Base-by-base conservation (phyloP, 345 rosid species). In the Cardamine resedifolia region DNA sequence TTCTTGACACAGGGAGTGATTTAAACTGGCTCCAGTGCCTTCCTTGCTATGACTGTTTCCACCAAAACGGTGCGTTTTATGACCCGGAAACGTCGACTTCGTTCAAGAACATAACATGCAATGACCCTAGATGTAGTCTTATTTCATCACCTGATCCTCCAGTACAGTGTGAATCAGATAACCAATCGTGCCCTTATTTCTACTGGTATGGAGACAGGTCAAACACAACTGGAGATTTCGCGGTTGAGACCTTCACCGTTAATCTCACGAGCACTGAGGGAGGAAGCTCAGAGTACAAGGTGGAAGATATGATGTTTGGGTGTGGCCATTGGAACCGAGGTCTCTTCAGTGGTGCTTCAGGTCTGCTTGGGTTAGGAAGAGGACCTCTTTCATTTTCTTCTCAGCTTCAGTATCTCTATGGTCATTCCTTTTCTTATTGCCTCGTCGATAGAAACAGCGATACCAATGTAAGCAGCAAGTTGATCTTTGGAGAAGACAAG, bases 251-350 rank as follows among this genome's bases (percentile, higher is more conserved):
- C 2, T 93, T 93, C 31, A 84, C 90, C 0, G 89, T 90, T 26
- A 93, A 90, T 44, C 87, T 88, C 66, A 85, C 84, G 0, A 50
- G 73, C 3, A 30, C 76, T 0, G 64, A 64, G 0, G 89, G 87
- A 47, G 26, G 41, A 61, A 81, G 75, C 34, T 73, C 91, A 4
- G 83, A 82, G 65, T 78, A 81, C 11, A 83, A 59, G 66, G 81
- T 86, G 26, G 91, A 87, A 74, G 78, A 90, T 38, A 79, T 88
- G 72, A 85, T 87, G 90, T 90, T 93, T 50, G 98, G 97, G 10
- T 90, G 97, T 51, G 97, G 98, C 4, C 90, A 86, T 68, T 86
- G 93, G 96, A 93, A 93, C 80, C 62, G 93, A 77, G 98, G 95
- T 24, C 77, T 78, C 10, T 90, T 90, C 73, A 81, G 58, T 11